Conservation (phyloP, 176 grass and related monocot genomes). For the Juncus effusus region DNA sequence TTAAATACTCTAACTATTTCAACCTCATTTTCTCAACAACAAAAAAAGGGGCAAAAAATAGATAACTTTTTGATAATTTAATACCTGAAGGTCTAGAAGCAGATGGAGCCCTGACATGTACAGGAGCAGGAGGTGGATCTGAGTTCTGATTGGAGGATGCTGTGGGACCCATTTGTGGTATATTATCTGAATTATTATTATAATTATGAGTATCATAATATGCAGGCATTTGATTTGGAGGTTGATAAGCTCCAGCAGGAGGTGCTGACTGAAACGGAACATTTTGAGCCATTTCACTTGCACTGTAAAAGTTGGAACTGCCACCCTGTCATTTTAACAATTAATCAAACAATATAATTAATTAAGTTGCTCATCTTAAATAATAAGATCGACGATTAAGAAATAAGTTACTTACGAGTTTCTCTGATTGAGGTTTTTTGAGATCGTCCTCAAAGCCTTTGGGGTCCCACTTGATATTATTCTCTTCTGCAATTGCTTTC, state of each 20-base stretch:
- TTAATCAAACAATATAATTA: neutral
- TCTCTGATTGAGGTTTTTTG: conserved; percentile 6
- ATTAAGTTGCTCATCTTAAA: neutral
- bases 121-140: conserved; percentile 9
- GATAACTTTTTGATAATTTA: neutral
- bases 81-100: conserved; percentile 15
- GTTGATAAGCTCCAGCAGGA: conserved; percentile 6
- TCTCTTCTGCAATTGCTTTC: conserved; percentile 30
- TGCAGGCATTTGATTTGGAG: conserved; percentile 1
- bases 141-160: neutral
- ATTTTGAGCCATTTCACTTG: neutral
- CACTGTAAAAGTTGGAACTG: conserved; percentile 14
- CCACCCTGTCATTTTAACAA: conserved; percentile 18
- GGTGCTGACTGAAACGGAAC: neutral
- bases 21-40: neutral
- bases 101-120: conserved; percentile 10
- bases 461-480: conserved; percentile 30
- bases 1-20: neutral
- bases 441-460: conserved; percentile 27
- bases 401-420: conserved; percentile 18
- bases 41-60: neutral
- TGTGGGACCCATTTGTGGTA: neutral
- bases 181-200: conserved; percentile 4
- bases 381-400: neutral
- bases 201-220: neutral